Evolutionary conservation across 129 eudicot species (phyloP), one percentile per base, ranked within the genome.

Genomic region (Helichrysum umbraculigerum): DNA sequence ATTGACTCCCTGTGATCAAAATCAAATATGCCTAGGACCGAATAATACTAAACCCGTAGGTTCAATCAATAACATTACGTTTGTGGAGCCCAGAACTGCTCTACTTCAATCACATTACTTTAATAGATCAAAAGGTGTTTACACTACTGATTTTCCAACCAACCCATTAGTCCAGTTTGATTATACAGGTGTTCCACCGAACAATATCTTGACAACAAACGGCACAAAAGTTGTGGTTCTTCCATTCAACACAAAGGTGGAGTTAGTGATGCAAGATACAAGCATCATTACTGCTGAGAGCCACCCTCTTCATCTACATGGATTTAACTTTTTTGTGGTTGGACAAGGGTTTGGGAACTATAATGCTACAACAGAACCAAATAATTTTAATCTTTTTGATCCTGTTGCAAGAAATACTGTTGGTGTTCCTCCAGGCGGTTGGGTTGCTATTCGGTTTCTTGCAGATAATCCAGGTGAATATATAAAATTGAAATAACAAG

Each of bases 291-390:
- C 87, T 39, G 86, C 77, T 10, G 87, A 87, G 66, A 29, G 42
- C 21, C 70, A 65, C 70, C 70, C 70, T 15, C 78, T 87, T 39
- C 89, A 87, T 82, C 83, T 87, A 28, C 92, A 87, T 65, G 92
- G 89, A 41, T 85, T 78, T 59, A 87, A 87, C 41, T 85, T 87
- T 83, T 87, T 87, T 42, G 87, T 87, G 2, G 82, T 87, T 30
- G 92, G 92, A 0, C 87, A 85, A 82, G 92, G 92, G 6, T 85
- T 85, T 20, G 92, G 92, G 2, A 85, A 84, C 51, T 87, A 58
- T 30, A 72, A 84, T 71, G 79, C 82, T 3, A 71, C 12, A 19
- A 76, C 71, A 25, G 90, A 79, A n/a, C 72, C 67, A 5, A 19
- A 14, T 6, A 79, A 62, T 2, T 81, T 74, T n/a, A 81, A 81